Conservation (phyloP, 2,329 filamentous ascomycete genomes). For the Alternaria consortialis region DNA sequence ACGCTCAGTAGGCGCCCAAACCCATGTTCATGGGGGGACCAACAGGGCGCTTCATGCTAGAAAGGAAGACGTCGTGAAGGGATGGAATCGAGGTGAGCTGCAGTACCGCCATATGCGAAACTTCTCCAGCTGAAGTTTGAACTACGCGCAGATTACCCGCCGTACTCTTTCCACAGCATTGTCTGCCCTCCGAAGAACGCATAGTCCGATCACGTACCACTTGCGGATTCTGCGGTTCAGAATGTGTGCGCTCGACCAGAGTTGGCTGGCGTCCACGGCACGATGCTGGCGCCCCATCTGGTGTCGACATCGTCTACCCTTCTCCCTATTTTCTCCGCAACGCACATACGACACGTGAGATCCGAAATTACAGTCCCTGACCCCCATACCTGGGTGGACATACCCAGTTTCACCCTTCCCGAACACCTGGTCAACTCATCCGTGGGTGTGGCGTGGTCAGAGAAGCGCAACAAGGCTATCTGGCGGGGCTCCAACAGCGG, state of each 20-base stretch:
- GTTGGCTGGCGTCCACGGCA: neutral
- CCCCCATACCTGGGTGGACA: neutral
- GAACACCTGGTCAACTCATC: neutral
- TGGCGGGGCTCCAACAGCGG: neutral
- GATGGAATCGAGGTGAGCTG: neutral
- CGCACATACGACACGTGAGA: neutral
- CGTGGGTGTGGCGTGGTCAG: neutral
- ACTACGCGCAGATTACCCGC: neutral
- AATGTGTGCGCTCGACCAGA: neutral
- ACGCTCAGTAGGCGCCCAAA: neutral
- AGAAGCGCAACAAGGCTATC: constrained; percentile 2
- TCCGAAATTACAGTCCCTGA: neutral
- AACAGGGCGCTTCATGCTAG: neutral
- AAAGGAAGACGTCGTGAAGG: neutral
- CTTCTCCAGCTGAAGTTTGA: neutral
- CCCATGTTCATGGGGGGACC: neutral
- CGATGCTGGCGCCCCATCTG: neutral
- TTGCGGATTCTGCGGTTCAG: neutral
- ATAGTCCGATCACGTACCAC: neutral
- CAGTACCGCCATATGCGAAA: neutral
- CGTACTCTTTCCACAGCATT: neutral
- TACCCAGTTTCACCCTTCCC: neutral
- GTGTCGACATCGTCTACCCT: neutral
- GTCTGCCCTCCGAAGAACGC: neutral
- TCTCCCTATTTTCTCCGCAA: neutral